phyloP scores from a whole-genome alignment of 176 grass and related monocot species.

The Eleusine indica region DNA sequence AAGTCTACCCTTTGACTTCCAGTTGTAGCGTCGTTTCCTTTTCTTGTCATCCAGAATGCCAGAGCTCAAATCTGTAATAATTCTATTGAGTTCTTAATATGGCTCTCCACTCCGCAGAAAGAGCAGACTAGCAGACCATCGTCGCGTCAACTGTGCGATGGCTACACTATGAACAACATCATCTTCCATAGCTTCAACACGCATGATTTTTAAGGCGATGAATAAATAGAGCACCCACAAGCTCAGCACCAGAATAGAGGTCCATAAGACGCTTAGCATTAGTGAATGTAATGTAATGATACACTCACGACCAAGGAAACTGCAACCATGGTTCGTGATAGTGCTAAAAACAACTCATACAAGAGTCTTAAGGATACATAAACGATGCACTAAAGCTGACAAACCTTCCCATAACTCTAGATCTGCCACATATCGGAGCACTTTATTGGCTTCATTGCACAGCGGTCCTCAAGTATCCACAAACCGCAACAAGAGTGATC shows the following conservation, averaged over 20 bases:
- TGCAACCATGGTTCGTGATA: conserved; percentile 17
- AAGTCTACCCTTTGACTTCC: too few relatives aligned
- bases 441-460: not conserved
- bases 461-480: not conserved
- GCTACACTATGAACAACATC: not conserved
- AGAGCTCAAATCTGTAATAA: too few relatives aligned
- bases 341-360: conserved; percentile 19
- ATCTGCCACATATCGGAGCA: not conserved
- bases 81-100: too few relatives aligned
- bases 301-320: conserved; percentile 26
- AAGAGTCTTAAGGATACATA: conserved; percentile 24
- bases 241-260: conserved; percentile 6
- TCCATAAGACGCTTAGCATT: conserved; percentile 9
- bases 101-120: too few relatives aligned
- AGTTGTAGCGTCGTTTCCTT: too few relatives aligned
- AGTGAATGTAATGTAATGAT: not conserved
- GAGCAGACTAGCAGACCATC: too few relatives aligned
- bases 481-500: not conserved
- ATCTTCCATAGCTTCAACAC: not conserved
- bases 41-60: too few relatives aligned
- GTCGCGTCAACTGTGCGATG: not conserved
- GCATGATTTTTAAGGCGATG: not conserved
- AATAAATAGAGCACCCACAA: not conserved
- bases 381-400: not conserved
- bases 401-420: conserved; percentile 9